Conservation (phyloP, 768 basidiomycete genomes). For the Ramaria rubella region DNA sequence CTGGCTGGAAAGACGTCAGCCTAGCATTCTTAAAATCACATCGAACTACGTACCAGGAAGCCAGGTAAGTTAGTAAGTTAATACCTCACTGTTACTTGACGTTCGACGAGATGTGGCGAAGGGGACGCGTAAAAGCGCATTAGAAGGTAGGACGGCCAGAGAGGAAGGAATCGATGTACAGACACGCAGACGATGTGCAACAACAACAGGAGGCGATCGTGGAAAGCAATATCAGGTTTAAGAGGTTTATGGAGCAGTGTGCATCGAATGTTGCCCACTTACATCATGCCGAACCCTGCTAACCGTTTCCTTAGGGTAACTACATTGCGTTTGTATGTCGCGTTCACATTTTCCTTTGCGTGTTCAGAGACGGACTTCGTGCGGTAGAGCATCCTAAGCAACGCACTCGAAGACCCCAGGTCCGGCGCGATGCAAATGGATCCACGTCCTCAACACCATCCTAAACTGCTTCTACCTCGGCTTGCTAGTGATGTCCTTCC, state of each 20-base stretch:
- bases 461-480: slow-evolving; percentile 87
- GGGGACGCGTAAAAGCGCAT: slow-evolving; percentile 25
- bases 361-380: not conserved
- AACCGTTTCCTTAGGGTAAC: slow-evolving; percentile 51
- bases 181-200: slow-evolving; percentile 57
- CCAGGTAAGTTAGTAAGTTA: too few relatives aligned
- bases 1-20: too few relatives aligned
- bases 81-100: slow-evolving; percentile 64
- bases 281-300: not conserved
- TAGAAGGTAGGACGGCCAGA: slow-evolving; percentile 32
- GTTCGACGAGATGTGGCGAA: slow-evolving; percentile 41
- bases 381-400: slow-evolving; percentile 49
- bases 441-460: slow-evolving; percentile 67
- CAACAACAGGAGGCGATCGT: slow-evolving; percentile 49
- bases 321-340: slow-evolving; percentile 70
- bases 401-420: slow-evolving; percentile 60
- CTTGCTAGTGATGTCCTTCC: slow-evolving; percentile 78
- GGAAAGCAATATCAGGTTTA: slow-evolving; percentile 62
- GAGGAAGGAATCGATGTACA: slow-evolving; percentile 37
- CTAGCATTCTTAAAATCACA: too few relatives aligned
- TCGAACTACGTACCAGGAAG: too few relatives aligned
- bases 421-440: slow-evolving; percentile 50
- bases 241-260: slow-evolving; percentile 73
- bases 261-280: slow-evolving; percentile 25
- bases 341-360: not conserved